Base-by-base conservation (phyloP, 129 eudicot species). In the Flaveria brownii region DNA sequence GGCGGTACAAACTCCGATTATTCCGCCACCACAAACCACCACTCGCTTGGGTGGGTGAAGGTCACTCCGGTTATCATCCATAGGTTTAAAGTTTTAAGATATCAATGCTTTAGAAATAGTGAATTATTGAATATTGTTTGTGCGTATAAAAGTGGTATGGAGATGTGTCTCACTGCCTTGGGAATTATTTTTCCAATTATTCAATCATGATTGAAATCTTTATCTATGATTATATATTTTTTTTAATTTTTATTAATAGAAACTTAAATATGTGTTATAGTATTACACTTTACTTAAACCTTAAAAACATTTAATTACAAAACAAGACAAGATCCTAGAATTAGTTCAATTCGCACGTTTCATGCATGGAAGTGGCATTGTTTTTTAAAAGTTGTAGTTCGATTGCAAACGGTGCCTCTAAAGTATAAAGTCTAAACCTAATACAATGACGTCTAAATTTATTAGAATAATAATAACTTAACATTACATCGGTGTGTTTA, bases 11-110 rank as follows among this genome's bases (percentile, higher is more conserved):
- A 90, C 98, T 62, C 98, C 98, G 83, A 92, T 83, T 45, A 92
- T 88, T 72, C 98, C 96, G 81, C 98, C 96, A 56, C 98, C 97
- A 86, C 97, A 92, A 17, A 92, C 96, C 50, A 87, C 87, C 64
- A 92, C 96, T 71, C 63, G 71, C 49, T 92, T 87, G 2, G 89
- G 86, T 60, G 78, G 77, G 1, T 55, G 54, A 56, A 50, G 61
- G 55, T 73, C 75, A 20, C 18, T 9, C 47, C 30, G 70, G 57
- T 72, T 59, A 4, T 64, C 28, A 11, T 72, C 88, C 90, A 85
- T 88, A 46, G 79, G 25, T 30, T 33, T n/a, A 10, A 14, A 12
- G 1, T 49, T 15, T 36, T 4, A 36, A 36, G 7, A 5, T 36
- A 36, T 36, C 7, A 36, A 36, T 36, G 41, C 7, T 5, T 36